phyloP scores from a whole-genome alignment of 768 basidiomycete species.

The Pleurotus salmoneostramineus region DNA sequence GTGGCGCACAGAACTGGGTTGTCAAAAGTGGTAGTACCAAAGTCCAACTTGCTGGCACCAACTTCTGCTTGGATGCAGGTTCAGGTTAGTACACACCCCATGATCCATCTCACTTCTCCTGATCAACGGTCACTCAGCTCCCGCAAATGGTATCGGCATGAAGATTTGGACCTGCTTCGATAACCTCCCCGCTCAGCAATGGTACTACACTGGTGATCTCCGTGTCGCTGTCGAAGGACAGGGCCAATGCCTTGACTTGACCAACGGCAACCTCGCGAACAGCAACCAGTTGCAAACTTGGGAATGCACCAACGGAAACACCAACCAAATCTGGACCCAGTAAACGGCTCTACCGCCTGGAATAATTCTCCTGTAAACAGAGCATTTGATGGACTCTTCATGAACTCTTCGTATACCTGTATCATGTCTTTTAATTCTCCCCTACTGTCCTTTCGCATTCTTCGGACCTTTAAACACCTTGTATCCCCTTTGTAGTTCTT shows the following conservation, averaged over 20 bases:
- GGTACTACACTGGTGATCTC: background rate
- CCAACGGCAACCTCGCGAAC: background rate
- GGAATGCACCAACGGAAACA: background rate
- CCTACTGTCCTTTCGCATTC: too few relatives aligned
- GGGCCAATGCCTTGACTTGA: background rate
- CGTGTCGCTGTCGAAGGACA: background rate
- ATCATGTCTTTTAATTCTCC: too few relatives aligned
- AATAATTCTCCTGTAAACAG: too few relatives aligned
- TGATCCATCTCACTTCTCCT: too few relatives aligned
- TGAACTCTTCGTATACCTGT: too few relatives aligned
- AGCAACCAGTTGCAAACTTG: background rate
- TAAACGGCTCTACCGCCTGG: background rate
- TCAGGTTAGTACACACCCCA: too few relatives aligned
- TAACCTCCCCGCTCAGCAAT: background rate
- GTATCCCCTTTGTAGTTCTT: too few relatives aligned
- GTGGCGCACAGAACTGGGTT: background rate
- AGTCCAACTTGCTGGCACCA: background rate
- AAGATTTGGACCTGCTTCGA: background rate
- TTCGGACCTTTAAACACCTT: too few relatives aligned
- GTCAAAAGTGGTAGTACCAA: background rate
- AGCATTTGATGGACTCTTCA: too few relatives aligned
- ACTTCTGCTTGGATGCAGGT: background rate
- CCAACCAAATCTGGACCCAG: background rate
- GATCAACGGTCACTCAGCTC: background rate
- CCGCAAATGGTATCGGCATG: background rate